phyloP scores from a whole-genome alignment of 2,329 filamentous ascomycete genomes.

The Escovopsis sp. region DNA sequence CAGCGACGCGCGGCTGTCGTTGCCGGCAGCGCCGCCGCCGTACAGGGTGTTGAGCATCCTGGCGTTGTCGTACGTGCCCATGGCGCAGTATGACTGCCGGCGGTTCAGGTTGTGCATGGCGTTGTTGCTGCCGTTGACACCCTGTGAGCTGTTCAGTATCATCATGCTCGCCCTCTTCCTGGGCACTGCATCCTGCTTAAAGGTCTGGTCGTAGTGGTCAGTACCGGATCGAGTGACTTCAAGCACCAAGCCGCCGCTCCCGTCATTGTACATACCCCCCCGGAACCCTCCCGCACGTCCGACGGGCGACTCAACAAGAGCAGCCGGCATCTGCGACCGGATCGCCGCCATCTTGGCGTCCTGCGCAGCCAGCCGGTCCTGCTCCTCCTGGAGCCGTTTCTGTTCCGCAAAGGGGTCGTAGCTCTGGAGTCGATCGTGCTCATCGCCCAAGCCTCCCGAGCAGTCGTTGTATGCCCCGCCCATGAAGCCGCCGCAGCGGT shows the following conservation, averaged over 20 bases:
- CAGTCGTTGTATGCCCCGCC: constrained; percentile 40
- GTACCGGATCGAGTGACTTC: constrained; percentile 14
- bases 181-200: constrained; percentile 9
- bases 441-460: constrained; percentile 19
- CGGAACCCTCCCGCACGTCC: constrained; percentile 31
- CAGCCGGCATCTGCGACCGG: constrained; percentile 34
- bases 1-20: constrained; percentile 11
- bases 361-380: constrained; percentile 24
- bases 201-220: constrained; percentile 12
- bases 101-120: constrained; percentile 12
- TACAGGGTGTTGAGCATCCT: neutral
- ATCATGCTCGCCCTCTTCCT: constrained; percentile 16
- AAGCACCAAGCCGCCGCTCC: constrained; percentile 23
- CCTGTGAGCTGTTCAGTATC: neutral
- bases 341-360: constrained; percentile 34
- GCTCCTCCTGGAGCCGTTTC: constrained; percentile 25
- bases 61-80: constrained; percentile 12
- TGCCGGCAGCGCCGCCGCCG: constrained; percentile 13
- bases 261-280: constrained; percentile 41
- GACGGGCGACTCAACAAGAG: constrained; percentile 17
- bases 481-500: constrained; percentile 30
- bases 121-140: constrained; percentile 10
- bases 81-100: constrained; percentile 12
- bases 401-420: constrained; percentile 25
- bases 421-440: constrained; percentile 14